A percentile compares a stretch with the other conserved stretches of the same genome.
Evolutionary conservation across 495 filamentous ascomycete genomes (phyloP).

Genomic region (Penicillium coffeae): DNA sequence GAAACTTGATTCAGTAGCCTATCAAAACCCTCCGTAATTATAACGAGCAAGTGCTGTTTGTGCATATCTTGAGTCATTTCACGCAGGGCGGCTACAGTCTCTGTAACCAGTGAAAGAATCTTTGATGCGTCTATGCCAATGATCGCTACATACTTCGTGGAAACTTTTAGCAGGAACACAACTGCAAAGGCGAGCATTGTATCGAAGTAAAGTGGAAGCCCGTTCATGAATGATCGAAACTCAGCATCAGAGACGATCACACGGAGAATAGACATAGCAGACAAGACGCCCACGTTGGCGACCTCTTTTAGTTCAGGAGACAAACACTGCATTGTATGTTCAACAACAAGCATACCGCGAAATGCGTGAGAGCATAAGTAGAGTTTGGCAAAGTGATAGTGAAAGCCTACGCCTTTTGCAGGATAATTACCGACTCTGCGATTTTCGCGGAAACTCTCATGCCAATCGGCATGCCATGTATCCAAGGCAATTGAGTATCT

Average conservation of each 20-base stretch:
- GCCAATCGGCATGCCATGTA: slow-evolving; percentile 32
- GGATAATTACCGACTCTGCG: slow-evolving; percentile 28
- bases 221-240: slow-evolving; percentile 28
- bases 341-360: slow-evolving; percentile 17
- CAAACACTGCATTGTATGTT: slow-evolving; percentile 6
- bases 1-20: slow-evolving; percentile 18
- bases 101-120: slow-evolving; percentile 22
- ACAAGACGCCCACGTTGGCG: slow-evolving; percentile 27
- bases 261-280: slow-evolving; percentile 27
- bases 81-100: slow-evolving; percentile 22
- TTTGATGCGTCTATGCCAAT: slow-evolving; percentile 26
- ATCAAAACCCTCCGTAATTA: slow-evolving; percentile 22
- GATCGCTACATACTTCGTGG: slow-evolving; percentile 20
- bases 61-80: slow-evolving; percentile 27
- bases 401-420: slow-evolving; percentile 27
- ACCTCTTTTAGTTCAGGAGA: slow-evolving; percentile 29
- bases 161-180: slow-evolving; percentile 33
- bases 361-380: slow-evolving; percentile 37
- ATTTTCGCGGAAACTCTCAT: slow-evolving; percentile 22
- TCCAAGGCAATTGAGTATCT: slow-evolving; percentile 27
- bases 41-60: slow-evolving; percentile 24
- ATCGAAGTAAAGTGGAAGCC: slow-evolving; percentile 31
- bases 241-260: slow-evolving; percentile 27
- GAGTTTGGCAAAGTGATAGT: slow-evolving; percentile 31
- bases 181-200: slow-evolving; percentile 37